Percentiles rank a stretch among this genome's conserved stretches.
These are phyloP conservation scores for Aspergillus sp. DNA, from an alignment of 2,329 filamentous ascomycete species.

Conservation along the genomic window DNA sequence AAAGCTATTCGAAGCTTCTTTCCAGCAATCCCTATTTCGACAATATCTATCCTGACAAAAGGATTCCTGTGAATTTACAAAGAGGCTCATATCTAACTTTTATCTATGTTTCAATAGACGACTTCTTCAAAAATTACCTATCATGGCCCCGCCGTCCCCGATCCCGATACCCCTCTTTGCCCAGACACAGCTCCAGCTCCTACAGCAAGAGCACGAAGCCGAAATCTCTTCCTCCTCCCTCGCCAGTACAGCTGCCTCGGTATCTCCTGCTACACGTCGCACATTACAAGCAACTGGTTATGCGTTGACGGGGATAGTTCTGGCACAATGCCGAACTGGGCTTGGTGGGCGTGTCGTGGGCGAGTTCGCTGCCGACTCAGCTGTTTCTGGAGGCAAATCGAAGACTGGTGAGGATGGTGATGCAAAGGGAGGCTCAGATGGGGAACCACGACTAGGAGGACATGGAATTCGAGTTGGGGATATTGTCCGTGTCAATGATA, in stretches of 20 bases:
- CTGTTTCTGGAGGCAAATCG: slow-evolving; percentile 46
- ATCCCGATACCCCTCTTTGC: slow-evolving; percentile 38
- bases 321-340: slow-evolving; percentile 76
- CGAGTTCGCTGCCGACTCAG: slow-evolving; percentile 70
- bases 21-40: too few species aligned
- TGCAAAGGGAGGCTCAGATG: slow-evolving; percentile 36
- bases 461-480: slow-evolving; percentile 47
- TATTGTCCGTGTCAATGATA: slow-evolving; percentile 41
- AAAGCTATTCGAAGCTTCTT: too few species aligned
- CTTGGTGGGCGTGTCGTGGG: slow-evolving; percentile 87
- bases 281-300: slow-evolving; percentile 39
- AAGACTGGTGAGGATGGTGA: slow-evolving; percentile 8
- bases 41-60: too few species aligned
- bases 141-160: neutral
- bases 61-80: too few species aligned
- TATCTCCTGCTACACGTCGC: slow-evolving; percentile 38
- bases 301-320: slow-evolving; percentile 50
- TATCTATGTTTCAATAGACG: too few species aligned
- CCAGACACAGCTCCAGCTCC: slow-evolving; percentile 36
- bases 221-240: slow-evolving; percentile 41
- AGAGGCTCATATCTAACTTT: too few species aligned
- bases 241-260: slow-evolving; percentile 33
- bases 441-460: slow-evolving; percentile 35
- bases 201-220: slow-evolving; percentile 40
- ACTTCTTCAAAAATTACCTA: too few species aligned